Conservation (phyloP, 2,329 filamentous ascomycete species). For the Alternaria atra region DNA sequence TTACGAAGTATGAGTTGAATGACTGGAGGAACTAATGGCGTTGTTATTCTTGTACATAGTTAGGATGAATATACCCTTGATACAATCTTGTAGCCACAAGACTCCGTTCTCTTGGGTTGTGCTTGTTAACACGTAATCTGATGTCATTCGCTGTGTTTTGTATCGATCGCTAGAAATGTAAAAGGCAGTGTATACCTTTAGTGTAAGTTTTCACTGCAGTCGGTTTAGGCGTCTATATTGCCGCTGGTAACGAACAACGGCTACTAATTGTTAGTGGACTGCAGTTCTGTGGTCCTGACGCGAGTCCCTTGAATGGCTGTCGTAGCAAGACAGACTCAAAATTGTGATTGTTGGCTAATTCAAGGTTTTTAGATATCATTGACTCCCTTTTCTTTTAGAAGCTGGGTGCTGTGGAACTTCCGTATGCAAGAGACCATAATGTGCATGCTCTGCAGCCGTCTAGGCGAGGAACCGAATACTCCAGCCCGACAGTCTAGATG, state of each 20-base stretch:
- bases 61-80: conserved; percentile 26
- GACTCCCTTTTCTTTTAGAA: background rate
- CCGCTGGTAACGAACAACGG: background rate
- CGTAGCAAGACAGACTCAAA: background rate
- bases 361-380: background rate
- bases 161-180: background rate
- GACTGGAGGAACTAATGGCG: conserved; percentile 1
- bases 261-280: no score
- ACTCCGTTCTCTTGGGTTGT: background rate
- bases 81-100: background rate
- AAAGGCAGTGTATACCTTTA: background rate
- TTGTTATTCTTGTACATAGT: conserved; percentile 24
- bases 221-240: background rate
- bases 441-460: background rate
- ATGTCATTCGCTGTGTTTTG: background rate
- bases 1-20: background rate
- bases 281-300: no score
- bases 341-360: background rate
- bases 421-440: background rate
- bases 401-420: background rate
- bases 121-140: background rate
- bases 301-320: no score
- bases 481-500: conserved; percentile 13
- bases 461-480: background rate
- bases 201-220: background rate